Evolutionary conservation across 1,284 basidiomycete genomes (phyloP), one percentile per base, ranked within the genome.

Genomic region (Xanthoconium separans): DNA sequence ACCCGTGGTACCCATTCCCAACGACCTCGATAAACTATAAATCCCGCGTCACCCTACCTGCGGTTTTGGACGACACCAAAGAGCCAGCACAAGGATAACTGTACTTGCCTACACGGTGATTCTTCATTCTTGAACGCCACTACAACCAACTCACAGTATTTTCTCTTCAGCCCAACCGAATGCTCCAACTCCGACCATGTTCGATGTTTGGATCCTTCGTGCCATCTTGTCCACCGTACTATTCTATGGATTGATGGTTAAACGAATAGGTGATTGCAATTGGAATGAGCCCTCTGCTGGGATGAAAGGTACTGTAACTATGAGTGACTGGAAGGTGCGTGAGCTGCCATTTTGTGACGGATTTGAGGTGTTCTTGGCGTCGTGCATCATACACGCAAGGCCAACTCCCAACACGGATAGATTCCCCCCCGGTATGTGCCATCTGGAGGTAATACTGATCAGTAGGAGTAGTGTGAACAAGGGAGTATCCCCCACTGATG

Each of bases 51-150:
- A 7, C 11, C 34, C 30, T 4, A 31, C 40, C 44, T 41, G 43
- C 4, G n/a, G 18, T 30, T 47, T 47, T 33, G 8, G 22, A 29
- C 45, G 22, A 46, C 4, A 9, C 27, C 4, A 8, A 18, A 31
- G 20, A 4, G n/a, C 12, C 9, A 52, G 15, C 37, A 29, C 22
- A 2, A 34, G 42, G 39, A 48, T 1, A 36, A 15, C 1, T 42
- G 18, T 56, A 52, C 62, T 62, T 18, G 47, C 53, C 53, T 62
- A 11, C 29, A 34, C 24, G 43, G 16, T 16, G 18, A 36, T 42
- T 18, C 33, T n/a, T 16, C 41, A 41, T 16, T 44, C 12, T 43
- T 10, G 6, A 34, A 50, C 33, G 39, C 62, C 60, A 64, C 57
- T 43, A 30, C 16, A 0, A 6, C 45, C 44, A n/a, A 30, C 40